phyloP scores from a whole-genome alignment of 306 rosid species.

The Trifolium subterraneum region DNA sequence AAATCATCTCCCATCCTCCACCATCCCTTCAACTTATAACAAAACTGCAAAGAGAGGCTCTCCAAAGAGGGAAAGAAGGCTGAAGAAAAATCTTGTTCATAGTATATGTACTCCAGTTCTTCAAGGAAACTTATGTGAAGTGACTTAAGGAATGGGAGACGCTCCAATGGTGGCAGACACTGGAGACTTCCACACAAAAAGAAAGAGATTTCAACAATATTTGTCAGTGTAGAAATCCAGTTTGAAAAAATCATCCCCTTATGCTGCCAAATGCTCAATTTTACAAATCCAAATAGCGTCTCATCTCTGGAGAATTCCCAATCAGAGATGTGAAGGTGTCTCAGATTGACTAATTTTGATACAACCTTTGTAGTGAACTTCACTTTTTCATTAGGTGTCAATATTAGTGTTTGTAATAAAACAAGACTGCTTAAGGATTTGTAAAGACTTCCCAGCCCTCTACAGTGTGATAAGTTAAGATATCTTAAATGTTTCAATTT shows the following conservation, averaged over 20 bases:
- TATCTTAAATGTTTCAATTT: background rate
- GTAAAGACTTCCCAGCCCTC: background rate
- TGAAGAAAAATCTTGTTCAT: background rate
- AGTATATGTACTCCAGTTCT: conserved; percentile 9
- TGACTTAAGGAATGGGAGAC: conserved; percentile 11
- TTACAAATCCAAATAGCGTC: background rate
- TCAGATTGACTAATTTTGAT: background rate
- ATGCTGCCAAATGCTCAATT: background rate
- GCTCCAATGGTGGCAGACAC: background rate
- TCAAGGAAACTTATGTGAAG: background rate
- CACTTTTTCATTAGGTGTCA: background rate
- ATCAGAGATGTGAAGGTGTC: background rate
- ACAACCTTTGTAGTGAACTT: background rate
- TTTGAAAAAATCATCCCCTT: background rate
- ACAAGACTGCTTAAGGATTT: background rate
- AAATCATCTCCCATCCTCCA: background rate
- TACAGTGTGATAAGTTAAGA: background rate
- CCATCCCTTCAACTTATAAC: conserved; percentile 43
- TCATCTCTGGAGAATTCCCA: background rate
- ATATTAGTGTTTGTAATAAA: background rate
- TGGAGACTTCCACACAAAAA: background rate
- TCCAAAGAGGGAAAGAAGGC: conserved; percentile 34
- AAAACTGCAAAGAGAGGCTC: background rate
- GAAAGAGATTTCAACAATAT: conserved; percentile 1
- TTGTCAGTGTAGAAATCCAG: background rate